phyloP scores from a whole-genome alignment of 192 early-diverging fungal species.

The Rhizophlyctis rosea region DNA sequence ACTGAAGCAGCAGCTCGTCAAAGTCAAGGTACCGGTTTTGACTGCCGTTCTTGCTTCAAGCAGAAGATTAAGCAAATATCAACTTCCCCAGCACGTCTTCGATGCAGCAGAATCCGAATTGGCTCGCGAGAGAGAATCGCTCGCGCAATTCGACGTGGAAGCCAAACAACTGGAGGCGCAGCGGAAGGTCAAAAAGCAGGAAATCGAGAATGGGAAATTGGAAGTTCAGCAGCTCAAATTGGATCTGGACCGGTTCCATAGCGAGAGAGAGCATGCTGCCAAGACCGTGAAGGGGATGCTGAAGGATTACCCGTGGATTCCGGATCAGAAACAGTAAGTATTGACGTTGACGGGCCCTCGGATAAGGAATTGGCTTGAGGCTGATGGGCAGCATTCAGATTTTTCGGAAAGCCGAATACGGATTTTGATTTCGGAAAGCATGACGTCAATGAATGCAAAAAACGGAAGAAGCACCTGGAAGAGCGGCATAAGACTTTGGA shows the following conservation, averaged over 20 bases:
- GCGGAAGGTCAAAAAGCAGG: slow-evolving; percentile 60
- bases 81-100: slow-evolving; percentile 1
- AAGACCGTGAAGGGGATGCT: slow-evolving; percentile 16
- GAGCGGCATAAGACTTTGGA: slow-evolving; percentile 76
- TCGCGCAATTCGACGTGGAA: slow-evolving; percentile 77
- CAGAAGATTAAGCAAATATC: no score
- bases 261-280: slow-evolving; percentile 24
- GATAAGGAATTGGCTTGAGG: neutral
- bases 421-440: slow-evolving; percentile 80
- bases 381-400: slow-evolving; percentile 32
- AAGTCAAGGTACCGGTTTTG: slow-evolving; percentile 21
- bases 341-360: neutral
- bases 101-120: slow-evolving; percentile 18
- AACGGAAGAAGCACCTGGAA: slow-evolving; percentile 70
- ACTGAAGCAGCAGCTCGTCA: slow-evolving; percentile 42
- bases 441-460: slow-evolving; percentile 71
- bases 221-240: slow-evolving; percentile 78
- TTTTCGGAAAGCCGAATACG: slow-evolving; percentile 80
- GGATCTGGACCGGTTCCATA: slow-evolving; percentile 68
- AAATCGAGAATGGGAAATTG: slow-evolving; percentile 66
- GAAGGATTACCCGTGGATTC: slow-evolving; percentile 69
- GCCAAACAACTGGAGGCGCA: slow-evolving; percentile 66
- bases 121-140: slow-evolving; percentile 54
- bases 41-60: neutral
- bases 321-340: slow-evolving; percentile 76